phyloP scores from a whole-genome alignment of 257 asterid genomes.

The Fraxinus excelsior region DNA sequence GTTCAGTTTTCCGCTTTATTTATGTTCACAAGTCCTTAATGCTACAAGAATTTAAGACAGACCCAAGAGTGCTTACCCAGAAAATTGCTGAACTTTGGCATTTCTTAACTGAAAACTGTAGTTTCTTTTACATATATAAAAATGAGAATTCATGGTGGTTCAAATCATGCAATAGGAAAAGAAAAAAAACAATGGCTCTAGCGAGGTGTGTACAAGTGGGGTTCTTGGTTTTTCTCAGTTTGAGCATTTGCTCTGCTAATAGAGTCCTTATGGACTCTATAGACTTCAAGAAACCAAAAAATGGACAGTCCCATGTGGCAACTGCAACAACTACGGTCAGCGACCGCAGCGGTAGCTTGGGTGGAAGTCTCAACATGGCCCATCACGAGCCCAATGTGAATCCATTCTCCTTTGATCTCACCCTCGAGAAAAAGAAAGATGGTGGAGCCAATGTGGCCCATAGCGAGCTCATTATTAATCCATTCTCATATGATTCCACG shows the following conservation, averaged over 20 bases:
- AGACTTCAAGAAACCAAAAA: background rate
- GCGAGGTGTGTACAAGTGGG: background rate
- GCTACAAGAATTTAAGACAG: background rate
- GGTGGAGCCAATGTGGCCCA: too few species aligned
- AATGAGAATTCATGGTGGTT: background rate
- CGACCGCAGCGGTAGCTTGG: too few species aligned
- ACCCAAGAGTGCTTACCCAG: background rate
- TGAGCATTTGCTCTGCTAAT: constrained; percentile 20
- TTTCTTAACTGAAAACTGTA: background rate
- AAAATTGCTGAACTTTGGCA: constrained; percentile 2
- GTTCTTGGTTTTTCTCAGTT: constrained; percentile 10
- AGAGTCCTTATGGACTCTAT: constrained; percentile 17
- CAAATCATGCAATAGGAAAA: background rate
- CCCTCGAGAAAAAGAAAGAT: too few species aligned
- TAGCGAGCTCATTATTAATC: too few species aligned
- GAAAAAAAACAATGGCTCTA: constrained; percentile 26
- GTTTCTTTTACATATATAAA: background rate
- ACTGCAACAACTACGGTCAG: too few species aligned
- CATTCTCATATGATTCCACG: too few species aligned
- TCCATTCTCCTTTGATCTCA: too few species aligned
- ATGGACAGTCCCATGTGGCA: background rate
- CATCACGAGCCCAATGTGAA: too few species aligned
- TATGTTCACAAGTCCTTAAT: background rate
- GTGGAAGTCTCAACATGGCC: too few species aligned
- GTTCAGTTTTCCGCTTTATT: too few species aligned